phyloP scores from a whole-genome alignment of 2,329 filamentous ascomycete genomes.

The Claviceps digitariae region DNA sequence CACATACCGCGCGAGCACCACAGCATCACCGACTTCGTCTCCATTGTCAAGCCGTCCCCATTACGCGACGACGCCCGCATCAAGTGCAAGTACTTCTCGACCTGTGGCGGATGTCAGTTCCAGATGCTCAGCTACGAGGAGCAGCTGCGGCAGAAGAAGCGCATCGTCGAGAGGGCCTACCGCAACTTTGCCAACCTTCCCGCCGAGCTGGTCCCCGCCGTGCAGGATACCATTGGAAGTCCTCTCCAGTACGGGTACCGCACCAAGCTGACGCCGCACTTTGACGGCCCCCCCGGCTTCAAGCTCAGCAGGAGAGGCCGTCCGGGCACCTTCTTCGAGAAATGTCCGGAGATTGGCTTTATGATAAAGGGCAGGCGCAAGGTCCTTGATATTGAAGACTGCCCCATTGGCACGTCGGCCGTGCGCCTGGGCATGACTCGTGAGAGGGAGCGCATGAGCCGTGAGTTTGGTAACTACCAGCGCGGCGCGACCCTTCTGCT shows the following conservation, averaged over 20 bases:
- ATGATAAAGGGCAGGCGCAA: constrained; percentile 68
- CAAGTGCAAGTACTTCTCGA: constrained; percentile 73
- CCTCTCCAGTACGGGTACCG: constrained; percentile 88
- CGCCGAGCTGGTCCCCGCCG: constrained; percentile 57
- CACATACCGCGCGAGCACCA: constrained; percentile 55
- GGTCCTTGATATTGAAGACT: constrained; percentile 93
- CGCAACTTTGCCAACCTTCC: constrained; percentile 77
- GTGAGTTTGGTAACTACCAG: constrained; percentile 57
- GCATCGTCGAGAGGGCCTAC: constrained; percentile 83
- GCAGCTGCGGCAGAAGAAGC: constrained; percentile 73
- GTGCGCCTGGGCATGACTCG: constrained; percentile 66
- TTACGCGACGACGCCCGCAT: constrained; percentile 66
- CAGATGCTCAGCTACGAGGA: constrained; percentile 89
- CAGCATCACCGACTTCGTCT: constrained; percentile 69
- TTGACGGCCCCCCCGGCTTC: constrained; percentile 58
- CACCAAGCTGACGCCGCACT: constrained; percentile 94
- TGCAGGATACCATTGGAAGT: constrained; percentile 77
- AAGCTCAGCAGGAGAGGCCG: constrained; percentile 35
- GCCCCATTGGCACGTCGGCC: constrained; percentile 81
- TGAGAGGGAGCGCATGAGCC: constrained; percentile 63
- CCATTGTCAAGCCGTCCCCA: constrained; percentile 58
- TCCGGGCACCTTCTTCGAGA: constrained; percentile 33
- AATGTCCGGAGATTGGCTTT: constrained; percentile 75
- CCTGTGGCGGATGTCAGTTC: constrained; percentile 88
- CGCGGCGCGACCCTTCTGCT: constrained; percentile 80